A percentile compares a stretch with the other conserved stretches of the same genome.
These are phyloP conservation scores for Bromus sterilis DNA, from an alignment of 176 grass and related monocot species.

Conservation along the genomic window DNA sequence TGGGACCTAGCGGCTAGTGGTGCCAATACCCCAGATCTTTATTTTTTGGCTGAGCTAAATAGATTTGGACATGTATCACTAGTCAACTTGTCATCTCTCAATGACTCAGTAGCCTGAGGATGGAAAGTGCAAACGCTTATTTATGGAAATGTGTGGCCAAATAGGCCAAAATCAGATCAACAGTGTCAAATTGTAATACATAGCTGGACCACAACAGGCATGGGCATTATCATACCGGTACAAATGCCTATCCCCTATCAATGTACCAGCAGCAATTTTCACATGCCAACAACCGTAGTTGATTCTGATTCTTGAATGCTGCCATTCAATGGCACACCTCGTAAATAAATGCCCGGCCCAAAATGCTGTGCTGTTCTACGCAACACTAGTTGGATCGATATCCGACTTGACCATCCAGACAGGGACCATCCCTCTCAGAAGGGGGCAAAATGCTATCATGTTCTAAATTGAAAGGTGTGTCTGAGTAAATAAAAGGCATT, in stretches of 20 bases:
- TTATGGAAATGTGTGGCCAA: neutral
- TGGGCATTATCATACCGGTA: neutral
- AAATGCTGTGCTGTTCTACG: neutral
- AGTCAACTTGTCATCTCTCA: neutral
- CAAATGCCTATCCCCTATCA: neutral
- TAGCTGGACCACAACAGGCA: neutral
- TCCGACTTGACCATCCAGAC: neutral
- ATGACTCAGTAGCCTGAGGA: neutral
- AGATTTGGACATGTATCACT: neutral
- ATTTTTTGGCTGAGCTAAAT: neutral
- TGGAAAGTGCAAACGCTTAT: neutral
- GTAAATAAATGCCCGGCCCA: neutral
- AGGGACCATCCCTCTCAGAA: neutral
- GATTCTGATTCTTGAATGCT: conserved; percentile 4
- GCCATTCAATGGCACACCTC: neutral
- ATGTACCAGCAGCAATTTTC: neutral
- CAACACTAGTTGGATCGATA: neutral
- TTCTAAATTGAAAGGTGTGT: neutral
- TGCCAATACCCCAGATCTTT: neutral
- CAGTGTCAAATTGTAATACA: neutral
- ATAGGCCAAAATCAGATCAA: conserved; percentile 6
- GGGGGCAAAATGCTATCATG: neutral
- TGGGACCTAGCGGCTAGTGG: neutral
- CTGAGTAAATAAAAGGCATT: neutral
- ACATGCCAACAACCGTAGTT: neutral